A percentile compares a stretch with the other conserved stretches of the same genome.
Conservation (phyloP, 2,329 filamentous ascomycete species). For the Aspergillus fumigatus region DNA sequence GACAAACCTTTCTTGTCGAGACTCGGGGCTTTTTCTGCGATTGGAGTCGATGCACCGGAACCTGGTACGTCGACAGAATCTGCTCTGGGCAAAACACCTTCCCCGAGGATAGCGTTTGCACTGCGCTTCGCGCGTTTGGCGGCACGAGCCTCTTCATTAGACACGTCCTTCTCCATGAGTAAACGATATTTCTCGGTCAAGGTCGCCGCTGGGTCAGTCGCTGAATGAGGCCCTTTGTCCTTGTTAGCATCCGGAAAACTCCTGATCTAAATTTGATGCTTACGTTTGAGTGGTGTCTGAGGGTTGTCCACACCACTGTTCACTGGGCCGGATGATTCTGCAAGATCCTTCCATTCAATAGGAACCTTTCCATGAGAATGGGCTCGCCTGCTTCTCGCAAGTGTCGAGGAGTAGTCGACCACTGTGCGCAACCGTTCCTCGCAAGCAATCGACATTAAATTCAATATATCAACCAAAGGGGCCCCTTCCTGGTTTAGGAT, state of each 20-base stretch:
- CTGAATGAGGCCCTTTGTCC: slow-evolving; percentile 32
- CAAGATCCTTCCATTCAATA: slow-evolving; percentile 69
- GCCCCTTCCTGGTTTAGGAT: slow-evolving; percentile 66
- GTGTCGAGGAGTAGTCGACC: slow-evolving; percentile 68
- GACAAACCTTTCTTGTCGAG: slow-evolving; percentile 63
- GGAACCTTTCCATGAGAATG: slow-evolving; percentile 77
- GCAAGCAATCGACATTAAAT: slow-evolving; percentile 74
- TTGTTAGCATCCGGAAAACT: slow-evolving; percentile 10
- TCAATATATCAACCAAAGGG: slow-evolving; percentile 74
- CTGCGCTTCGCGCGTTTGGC: slow-evolving; percentile 63
- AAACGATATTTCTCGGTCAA: slow-evolving; percentile 54
- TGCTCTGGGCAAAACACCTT: slow-evolving; percentile 46
- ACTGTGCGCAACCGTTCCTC: slow-evolving; percentile 73
- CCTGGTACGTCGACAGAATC: slow-evolving; percentile 58
- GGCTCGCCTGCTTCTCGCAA: slow-evolving; percentile 67
- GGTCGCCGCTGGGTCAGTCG: slow-evolving; percentile 38
- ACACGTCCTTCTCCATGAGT: slow-evolving; percentile 61
- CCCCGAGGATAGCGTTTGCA: slow-evolving; percentile 49
- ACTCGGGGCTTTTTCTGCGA: slow-evolving; percentile 53
- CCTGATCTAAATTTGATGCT: slow-evolving; percentile 9
- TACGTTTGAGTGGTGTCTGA: slow-evolving; percentile 38
- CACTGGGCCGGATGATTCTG: slow-evolving; percentile 38
- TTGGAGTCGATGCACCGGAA: slow-evolving; percentile 52
- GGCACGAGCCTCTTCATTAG: slow-evolving; percentile 67
- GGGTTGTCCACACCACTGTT: slow-evolving; percentile 36